phyloP scores from a whole-genome alignment of 2,329 filamentous ascomycete genomes.

The Trichoderma guizhouense region DNA sequence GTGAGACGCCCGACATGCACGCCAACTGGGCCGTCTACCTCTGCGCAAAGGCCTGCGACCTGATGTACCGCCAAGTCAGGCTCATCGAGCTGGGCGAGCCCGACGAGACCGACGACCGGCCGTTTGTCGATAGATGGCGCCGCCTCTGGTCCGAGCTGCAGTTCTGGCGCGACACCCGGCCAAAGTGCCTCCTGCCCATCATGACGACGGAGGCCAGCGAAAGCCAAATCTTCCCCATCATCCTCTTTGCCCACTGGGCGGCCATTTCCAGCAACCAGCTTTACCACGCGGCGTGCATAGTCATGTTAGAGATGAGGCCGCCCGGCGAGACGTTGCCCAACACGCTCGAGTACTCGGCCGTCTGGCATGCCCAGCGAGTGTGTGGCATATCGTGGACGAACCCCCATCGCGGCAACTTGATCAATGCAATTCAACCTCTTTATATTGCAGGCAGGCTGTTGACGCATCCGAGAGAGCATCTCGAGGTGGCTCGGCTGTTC shows the following conservation, averaged over 20 bases:
- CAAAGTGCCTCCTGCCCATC: slow-evolving; percentile 36
- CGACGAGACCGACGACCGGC: slow-evolving; percentile 37
- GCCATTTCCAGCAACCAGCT: slow-evolving; percentile 52
- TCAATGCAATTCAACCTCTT: slow-evolving; percentile 51
- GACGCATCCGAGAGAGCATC: slow-evolving; percentile 40
- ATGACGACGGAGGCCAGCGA: slow-evolving; percentile 25
- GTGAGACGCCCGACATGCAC: slow-evolving; percentile 44
- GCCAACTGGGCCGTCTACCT: slow-evolving; percentile 55
- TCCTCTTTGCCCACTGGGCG: slow-evolving; percentile 47
- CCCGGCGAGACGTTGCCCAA: slow-evolving; percentile 23
- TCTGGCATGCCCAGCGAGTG: slow-evolving; percentile 34
- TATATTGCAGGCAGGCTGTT: slow-evolving; percentile 49
- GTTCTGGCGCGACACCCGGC: slow-evolving; percentile 43
- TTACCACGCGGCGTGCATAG: slow-evolving; percentile 49
- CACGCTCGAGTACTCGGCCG: slow-evolving; percentile 6
- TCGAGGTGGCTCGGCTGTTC: slow-evolving; percentile 37
- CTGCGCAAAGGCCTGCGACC: slow-evolving; percentile 46
- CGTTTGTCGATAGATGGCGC: slow-evolving; percentile 41
- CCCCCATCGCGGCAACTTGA: slow-evolving; percentile 34
- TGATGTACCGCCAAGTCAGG: slow-evolving; percentile 34
- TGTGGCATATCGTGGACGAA: slow-evolving; percentile 52
- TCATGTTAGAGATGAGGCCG: slow-evolving; percentile 36
- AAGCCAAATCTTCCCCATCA: slow-evolving; percentile 41
- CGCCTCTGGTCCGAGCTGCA: slow-evolving; percentile 45
- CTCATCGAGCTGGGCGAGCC: slow-evolving; percentile 40